A percentile compares a stretch with the other conserved stretches of the same genome.
phyloP scores from a whole-genome alignment of 441 rosid species.

The Cnidoscolus chayamansa region DNA sequence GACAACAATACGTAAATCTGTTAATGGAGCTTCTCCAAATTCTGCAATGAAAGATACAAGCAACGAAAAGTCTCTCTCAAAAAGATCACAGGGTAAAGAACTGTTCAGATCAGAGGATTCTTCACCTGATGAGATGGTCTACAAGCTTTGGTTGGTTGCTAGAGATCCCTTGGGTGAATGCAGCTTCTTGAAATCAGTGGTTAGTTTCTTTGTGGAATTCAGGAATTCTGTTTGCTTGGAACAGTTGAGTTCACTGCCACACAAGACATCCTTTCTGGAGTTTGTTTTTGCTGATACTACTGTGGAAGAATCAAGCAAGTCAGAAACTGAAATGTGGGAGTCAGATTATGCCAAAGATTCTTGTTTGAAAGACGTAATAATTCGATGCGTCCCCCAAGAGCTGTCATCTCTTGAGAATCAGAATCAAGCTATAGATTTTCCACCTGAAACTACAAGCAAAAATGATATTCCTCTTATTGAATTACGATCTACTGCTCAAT shows the following conservation, averaged over 20 bases:
- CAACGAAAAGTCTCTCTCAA: constrained; percentile 25
- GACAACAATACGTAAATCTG: constrained; percentile 31
- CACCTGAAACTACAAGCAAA: constrained; percentile 9
- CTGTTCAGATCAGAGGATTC: constrained; percentile 24
- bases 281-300: constrained; percentile 21
- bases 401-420: constrained; percentile 13
- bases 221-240: constrained; percentile 40
- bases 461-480: constrained; percentile 17
- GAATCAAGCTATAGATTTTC: constrained; percentile 16
- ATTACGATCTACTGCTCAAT: constrained; percentile 18
- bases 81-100: constrained; percentile 26
- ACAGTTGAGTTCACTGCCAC: constrained; percentile 18
- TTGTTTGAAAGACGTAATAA: constrained; percentile 23
- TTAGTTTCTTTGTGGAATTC: constrained; percentile 38
- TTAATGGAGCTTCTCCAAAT: constrained; percentile 27
- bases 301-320: constrained; percentile 28
- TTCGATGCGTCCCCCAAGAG: constrained; percentile 25
- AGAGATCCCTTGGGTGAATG: constrained; percentile 29
- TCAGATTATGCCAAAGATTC: constrained; percentile 25
- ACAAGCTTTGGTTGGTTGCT: constrained; percentile 38
- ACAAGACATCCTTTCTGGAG: constrained; percentile 25
- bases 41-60: constrained; percentile 26
- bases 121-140: constrained; percentile 37
- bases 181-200: constrained; percentile 20
- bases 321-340: constrained; percentile 30